Evolutionary conservation across 768 basidiomycete species (phyloP), one percentile per base, ranked within the genome.

Genomic region (Gymnopilus dilepis): DNA sequence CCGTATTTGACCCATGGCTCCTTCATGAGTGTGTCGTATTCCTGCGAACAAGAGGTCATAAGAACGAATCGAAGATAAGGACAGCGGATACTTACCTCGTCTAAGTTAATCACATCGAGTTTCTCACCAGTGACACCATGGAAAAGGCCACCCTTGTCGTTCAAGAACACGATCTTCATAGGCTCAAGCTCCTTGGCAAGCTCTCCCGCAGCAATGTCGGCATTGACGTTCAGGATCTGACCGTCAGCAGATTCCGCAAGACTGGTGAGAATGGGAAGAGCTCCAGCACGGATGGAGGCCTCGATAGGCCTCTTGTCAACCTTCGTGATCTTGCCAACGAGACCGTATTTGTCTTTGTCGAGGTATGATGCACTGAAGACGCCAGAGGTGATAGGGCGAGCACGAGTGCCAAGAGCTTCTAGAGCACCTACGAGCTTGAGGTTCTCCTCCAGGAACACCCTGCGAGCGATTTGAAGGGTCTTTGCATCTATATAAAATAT

Each of bases 1-100:
- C 97, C 97, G 73, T 88, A 98, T 74, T 97, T 97, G 76, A 99
- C 97, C 97, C 97, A 99, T 6, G 95, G 86, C 77, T 99, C 92
- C 71, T 95, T 96, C 95, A 99, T 93, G 60, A 99, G 88, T 22
- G 85, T 85, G 67, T 97, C 93, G 76, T 97, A 99, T 80, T 99
- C 97, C 91, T 95, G 70, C 7, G 61, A 62, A 61, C 12, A 51
- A 15, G n/a, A 47, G 62, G 40, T 54, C 15, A 31, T 37, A 31
- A 24, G 12, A 2, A 42, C 38, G 48, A 48, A 53, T 17, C 6
- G 12, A 21, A 51, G 17, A 19, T 26, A 15, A 50, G 12, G n/a
- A 28, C 22, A 59, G 41, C 6, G 41, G 2, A 31, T 26, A 69
- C 78, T 55, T 66, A 92, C 93, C 84, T 99, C 97, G 70, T 99